Evolutionary conservation across 2,329 filamentous ascomycete species (phyloP).

Genomic region (Neonectria neomacrospora): DNA sequence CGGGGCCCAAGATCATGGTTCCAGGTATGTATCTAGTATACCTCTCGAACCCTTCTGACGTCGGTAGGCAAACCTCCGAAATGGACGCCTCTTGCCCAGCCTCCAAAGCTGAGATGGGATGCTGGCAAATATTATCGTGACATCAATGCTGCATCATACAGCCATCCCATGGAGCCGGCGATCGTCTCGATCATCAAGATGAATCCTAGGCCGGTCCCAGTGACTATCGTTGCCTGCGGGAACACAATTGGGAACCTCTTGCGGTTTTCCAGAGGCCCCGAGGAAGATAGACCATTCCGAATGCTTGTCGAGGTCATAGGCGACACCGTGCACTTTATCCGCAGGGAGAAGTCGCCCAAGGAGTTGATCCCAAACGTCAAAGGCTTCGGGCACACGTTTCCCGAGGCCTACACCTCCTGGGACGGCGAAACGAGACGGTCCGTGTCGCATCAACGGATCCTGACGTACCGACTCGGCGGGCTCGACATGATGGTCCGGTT

Average conservation of each 20-base stretch:
- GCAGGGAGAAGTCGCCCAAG: conserved; percentile 68
- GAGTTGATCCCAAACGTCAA: conserved; percentile 65
- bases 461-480: conserved; percentile 66
- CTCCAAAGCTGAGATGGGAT: conserved; percentile 47
- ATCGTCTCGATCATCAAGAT: conserved; percentile 53
- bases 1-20: conserved; percentile 56
- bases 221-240: conserved; percentile 71
- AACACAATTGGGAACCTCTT: conserved; percentile 72
- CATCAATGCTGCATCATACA: conserved; percentile 61
- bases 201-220: conserved; percentile 27
- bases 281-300: conserved; percentile 64
- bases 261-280: conserved; percentile 60
- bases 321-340: conserved; percentile 70
- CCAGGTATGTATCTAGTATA: conserved; percentile 47
- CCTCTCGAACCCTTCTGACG: conserved; percentile 10
- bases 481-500: conserved; percentile 45
- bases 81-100: conserved; percentile 33
- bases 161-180: conserved; percentile 62
- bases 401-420: conserved; percentile 74
- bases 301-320: conserved; percentile 67
- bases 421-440: conserved; percentile 64
- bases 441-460: conserved; percentile 69
- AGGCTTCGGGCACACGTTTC: conserved; percentile 75
- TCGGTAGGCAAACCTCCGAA: conserved; percentile 37
- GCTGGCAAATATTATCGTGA: conserved; percentile 64